phyloP scores from a whole-genome alignment of 2,329 filamentous ascomycete species.

The Xylaria sp. region DNA sequence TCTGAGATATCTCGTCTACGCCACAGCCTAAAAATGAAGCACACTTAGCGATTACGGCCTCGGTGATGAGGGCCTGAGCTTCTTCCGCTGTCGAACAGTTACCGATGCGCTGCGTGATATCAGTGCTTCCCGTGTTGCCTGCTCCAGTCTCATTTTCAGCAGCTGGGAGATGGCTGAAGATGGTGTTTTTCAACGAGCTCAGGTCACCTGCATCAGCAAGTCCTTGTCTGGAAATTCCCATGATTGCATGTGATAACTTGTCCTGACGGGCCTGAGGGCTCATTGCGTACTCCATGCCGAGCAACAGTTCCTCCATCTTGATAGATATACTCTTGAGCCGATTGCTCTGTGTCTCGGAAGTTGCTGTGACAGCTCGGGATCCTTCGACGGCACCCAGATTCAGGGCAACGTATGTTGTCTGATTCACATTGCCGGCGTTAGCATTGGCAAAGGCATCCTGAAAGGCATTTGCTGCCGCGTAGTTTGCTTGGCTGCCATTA shows the following conservation, averaged over 20 bases:
- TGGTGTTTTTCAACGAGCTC: constrained; percentile 23
- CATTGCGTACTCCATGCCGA: constrained; percentile 36
- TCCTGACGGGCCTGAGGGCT: constrained; percentile 25
- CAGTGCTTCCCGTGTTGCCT: background rate
- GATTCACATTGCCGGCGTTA: background rate
- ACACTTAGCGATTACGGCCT: constrained; percentile 30
- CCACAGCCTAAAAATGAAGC: constrained; percentile 26
- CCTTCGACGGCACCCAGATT: constrained; percentile 35
- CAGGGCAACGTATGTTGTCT: constrained; percentile 31
- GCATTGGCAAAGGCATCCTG: constrained; percentile 36
- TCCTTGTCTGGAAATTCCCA: constrained; percentile 35
- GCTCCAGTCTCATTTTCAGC: constrained; percentile 5
- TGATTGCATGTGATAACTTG: constrained; percentile 28
- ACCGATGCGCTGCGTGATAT: constrained; percentile 9
- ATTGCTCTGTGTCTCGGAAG: constrained; percentile 25
- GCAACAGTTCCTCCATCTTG: constrained; percentile 32
- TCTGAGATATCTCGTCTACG: constrained; percentile 26
- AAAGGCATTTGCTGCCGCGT: constrained; percentile 34
- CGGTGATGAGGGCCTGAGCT: constrained; percentile 31
- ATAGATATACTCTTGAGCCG: constrained; percentile 32
- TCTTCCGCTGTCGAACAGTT: constrained; percentile 28
- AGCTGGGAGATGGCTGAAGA: constrained; percentile 35
- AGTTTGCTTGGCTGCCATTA: constrained; percentile 18
- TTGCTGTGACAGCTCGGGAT: constrained; percentile 16
- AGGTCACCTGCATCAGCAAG: constrained; percentile 32